Base-by-base conservation (phyloP, 1,139 yeast species). In the Pichia sp. region DNA sequence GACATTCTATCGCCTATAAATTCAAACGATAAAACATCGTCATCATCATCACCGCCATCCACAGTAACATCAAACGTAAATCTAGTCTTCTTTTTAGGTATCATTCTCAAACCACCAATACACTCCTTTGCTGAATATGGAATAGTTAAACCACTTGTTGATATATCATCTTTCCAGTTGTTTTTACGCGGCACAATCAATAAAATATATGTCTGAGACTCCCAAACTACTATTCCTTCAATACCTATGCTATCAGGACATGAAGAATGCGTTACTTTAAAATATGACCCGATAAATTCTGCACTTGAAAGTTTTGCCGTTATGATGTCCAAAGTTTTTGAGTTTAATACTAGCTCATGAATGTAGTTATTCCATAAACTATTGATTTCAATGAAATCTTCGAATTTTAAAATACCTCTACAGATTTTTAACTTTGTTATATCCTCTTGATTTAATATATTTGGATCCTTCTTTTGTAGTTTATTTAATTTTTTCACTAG, bases 221-320 rank as follows among this genome's bases (percentile, higher is more conserved):
- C 99, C 85, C 95, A 87, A 1, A 89, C 72, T 1, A 91, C 89
- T 8, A 91, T 86, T 0, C 99, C 99, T 43, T 74, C 61, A 19
- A 77, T 61, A 0, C 96, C 96, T 7, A 84, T 76, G 51, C 80
- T 63, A 48, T 80, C 76, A 2, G 75, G 72, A 61, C 87, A 87
- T 22, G 72, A 69, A 14, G 90, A 76, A 46, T 80, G 77, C 1
- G 74, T 62, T 0, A 91, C 93, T 18, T 75, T 73, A 27, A 91
- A 56, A 44, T 71, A 66, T 22, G 96, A 81, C 3, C 99, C 98
- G 60, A 86, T 87, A 67, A 78, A 87, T 63, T 93, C 99, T 1
- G 96, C 93, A 57, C 84, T 76, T 0, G 93, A 77, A 38, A 91
- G 69, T 61, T 84, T 84, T 5, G 81, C 73, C 27, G 84, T 67